phyloP scores from a whole-genome alignment of 345 rosid species.

The Pistacia atlantica region DNA sequence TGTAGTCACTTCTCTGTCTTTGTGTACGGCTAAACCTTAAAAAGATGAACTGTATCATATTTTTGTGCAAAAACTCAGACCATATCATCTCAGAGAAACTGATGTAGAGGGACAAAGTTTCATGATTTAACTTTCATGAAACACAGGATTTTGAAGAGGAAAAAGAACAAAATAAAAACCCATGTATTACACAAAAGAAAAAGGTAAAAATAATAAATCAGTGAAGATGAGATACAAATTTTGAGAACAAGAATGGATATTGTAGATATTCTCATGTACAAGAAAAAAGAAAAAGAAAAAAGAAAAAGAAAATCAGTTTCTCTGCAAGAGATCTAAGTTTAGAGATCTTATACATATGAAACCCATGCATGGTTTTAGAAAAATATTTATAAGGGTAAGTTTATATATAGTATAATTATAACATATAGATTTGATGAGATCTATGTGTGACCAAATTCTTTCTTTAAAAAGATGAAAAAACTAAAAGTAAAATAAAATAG shows the following conservation, averaged over 20 bases:
- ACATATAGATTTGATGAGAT: conserved; percentile 32
- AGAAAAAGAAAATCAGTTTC: conserved; percentile 18
- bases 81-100: not conserved
- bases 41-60: no score
- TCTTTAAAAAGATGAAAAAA: conserved; percentile 26
- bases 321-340: conserved; percentile 23
- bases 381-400: not conserved
- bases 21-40: no score
- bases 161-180: not conserved
- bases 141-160: not conserved
- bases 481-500: not conserved
- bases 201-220: no score
- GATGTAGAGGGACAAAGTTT: not conserved
- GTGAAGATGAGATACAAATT: not conserved
- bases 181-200: not conserved
- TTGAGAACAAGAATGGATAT: not conserved
- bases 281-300: not conserved
- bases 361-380: not conserved
- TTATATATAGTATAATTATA: not conserved
- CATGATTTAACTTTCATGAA: no score
- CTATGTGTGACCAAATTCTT: conserved; percentile 22
- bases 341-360: no score
- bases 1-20: not conserved
- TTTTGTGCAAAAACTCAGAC: not conserved
- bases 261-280: not conserved